Conservation (phyloP, 768 basidiomycete species). For the Cubamyces lactineus region DNA sequence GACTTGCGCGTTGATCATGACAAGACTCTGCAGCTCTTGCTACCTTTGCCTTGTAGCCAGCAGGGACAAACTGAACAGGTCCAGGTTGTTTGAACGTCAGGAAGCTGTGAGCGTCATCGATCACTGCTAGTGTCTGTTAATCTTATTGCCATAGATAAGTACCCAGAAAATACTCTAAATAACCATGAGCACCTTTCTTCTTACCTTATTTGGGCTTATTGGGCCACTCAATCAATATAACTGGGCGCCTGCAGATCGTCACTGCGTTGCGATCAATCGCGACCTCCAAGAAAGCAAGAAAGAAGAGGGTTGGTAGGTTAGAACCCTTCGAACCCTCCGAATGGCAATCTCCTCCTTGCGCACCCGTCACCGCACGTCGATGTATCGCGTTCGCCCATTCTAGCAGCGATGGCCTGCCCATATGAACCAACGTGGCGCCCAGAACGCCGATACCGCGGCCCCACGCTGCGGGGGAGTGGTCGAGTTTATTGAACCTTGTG, state of each 20-base stretch:
- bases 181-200: background rate
- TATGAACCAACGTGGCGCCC: background rate
- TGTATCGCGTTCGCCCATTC: background rate
- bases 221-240: background rate
- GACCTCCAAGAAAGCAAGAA: background rate
- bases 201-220: background rate
- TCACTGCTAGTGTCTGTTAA: no score
- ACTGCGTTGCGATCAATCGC: background rate
- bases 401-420: background rate
- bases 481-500: conserved; percentile 12
- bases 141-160: no score
- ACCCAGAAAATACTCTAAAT: no score
- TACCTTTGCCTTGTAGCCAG: no score
- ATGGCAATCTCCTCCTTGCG: background rate
- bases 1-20: no score
- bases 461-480: background rate
- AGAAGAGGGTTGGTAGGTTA: background rate
- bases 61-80: no score
- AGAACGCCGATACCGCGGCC: background rate
- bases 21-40: no score
- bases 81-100: no score
- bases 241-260: background rate
- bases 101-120: no score
- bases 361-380: background rate
- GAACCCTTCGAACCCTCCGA: no score